Evolutionary conservation across 331 rosid genomes (phyloP).

Genomic region (Phaseolus coccineus): DNA sequence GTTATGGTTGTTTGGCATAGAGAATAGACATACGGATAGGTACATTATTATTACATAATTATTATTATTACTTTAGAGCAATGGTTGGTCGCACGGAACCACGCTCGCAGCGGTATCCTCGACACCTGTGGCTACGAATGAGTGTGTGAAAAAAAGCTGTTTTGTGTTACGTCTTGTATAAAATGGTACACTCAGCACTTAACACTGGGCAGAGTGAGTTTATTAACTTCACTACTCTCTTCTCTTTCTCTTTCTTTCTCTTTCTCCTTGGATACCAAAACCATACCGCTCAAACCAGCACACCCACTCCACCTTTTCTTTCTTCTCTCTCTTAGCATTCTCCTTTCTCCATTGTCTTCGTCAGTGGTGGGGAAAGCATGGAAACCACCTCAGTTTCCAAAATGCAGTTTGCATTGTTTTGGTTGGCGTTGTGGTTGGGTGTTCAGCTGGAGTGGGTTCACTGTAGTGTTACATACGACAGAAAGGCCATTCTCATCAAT

Average conservation of each 20-base stretch:
- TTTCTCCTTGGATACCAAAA: constrained; percentile 43
- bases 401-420: constrained; percentile 53
- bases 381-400: constrained; percentile 66
- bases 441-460: constrained; percentile 52
- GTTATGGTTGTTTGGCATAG: constrained; percentile 23
- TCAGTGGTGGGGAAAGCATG: constrained; percentile 48
- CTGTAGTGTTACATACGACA: constrained; percentile 82
- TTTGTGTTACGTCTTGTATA: constrained; percentile 22
- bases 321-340: constrained; percentile 18
- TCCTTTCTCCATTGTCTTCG: constrained; percentile 19
- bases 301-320: not conserved
- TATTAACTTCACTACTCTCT: constrained; percentile 29
- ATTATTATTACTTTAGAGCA: constrained; percentile 21
- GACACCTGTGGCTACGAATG: constrained; percentile 55
- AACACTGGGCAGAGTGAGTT: not conserved
- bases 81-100: not conserved
- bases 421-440: constrained; percentile 55
- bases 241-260: not conserved
- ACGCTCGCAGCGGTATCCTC: constrained; percentile 32
- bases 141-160: constrained; percentile 41
- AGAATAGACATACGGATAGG: not conserved
- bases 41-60: not conserved
- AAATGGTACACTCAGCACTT: constrained; percentile 47
- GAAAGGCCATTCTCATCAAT: constrained; percentile 87
- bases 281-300: not conserved